Base-by-base conservation (phyloP, 306 rosid genomes). In the Vicia faba region DNA sequence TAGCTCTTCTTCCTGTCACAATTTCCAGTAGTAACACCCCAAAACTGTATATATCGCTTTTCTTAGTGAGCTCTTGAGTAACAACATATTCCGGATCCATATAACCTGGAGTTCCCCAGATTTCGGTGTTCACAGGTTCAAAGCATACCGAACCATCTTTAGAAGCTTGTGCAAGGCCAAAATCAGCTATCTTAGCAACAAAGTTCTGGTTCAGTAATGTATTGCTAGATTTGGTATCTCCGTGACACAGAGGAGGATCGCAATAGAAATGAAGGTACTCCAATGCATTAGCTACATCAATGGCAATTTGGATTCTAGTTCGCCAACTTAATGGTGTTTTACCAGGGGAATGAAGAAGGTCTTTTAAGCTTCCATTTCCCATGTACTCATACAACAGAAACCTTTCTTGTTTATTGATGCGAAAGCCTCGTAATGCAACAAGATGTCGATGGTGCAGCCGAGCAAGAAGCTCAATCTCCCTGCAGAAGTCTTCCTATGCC, bases 101-200 rank as follows among this genome's bases (percentile, higher is more conserved):
- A 61, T 95, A 95, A 78, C 99, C 99, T 95, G 97, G 99, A 40
- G 99, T 95, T 78, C 99, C 99, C 49, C 87, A 83, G 67, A 95
- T 84, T 53, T 88, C 90, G 0, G 92, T 90, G 59, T 90, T 95
- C 59, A 85, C 84, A 0, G 99, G 91, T 73, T 95, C 99, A 64
- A 95, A 88, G 82, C 79, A 82, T 65, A 95, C 26, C 6, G 97
- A 90, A 54, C 96, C 97, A 69, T 87, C 83, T 77, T 80, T 85
- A 33, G 97, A 90, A 66, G 99, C 99, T 60, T 88, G 99, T 15
- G 89, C 92, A 75, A 95, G 99, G 70, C 99, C 99, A 78, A 95
- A 95, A 83, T 95, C 97, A 33, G 99, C 99, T 73, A 95, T 75
- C 97, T 93, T 93, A 48, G 99, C 99, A 56, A 90, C 90, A 49